These are phyloP conservation scores for Cicer bijugum DNA, from an alignment of 306 rosid species.

Conservation along the genomic window DNA sequence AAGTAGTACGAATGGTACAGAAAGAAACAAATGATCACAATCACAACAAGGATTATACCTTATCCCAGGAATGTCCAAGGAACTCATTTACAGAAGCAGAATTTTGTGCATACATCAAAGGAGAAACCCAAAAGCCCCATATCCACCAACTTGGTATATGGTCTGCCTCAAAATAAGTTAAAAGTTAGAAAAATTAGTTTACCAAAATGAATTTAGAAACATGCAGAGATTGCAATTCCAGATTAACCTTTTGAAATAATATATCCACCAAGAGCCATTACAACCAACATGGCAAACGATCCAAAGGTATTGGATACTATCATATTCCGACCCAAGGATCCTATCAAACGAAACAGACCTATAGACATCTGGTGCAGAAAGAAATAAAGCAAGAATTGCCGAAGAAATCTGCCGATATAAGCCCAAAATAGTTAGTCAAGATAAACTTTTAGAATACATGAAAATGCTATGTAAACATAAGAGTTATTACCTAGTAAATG, in stretches of 20 bases:
- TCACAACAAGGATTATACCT: slow-evolving; percentile 54
- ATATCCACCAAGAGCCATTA: slow-evolving; percentile 97
- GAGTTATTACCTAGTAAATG: slow-evolving; percentile 73
- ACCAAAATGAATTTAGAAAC: slow-evolving; percentile 34
- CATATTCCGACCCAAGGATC: slow-evolving; percentile 98
- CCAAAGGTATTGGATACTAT: slow-evolving; percentile 97
- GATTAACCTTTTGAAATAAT: slow-evolving; percentile 81
- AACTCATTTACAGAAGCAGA: slow-evolving; percentile 95
- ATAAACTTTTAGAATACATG: slow-evolving; percentile 41
- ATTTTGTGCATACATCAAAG: slow-evolving; percentile 96
- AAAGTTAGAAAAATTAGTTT: slow-evolving; percentile 38
- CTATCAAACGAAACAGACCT: slow-evolving; percentile 91
- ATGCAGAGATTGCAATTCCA: slow-evolving; percentile 32
- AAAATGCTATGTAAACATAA: slow-evolving; percentile 36
- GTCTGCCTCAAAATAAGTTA: slow-evolving; percentile 59
- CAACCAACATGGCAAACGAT: slow-evolving; percentile 98
- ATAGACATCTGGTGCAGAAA: slow-evolving; percentile 96
- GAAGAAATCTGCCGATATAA: slow-evolving; percentile 69
- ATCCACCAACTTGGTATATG: slow-evolving; percentile 92
- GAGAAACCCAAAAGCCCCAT: slow-evolving; percentile 99
- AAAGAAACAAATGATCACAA: slow-evolving; percentile 30
- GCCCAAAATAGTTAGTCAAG: slow-evolving; percentile 41
- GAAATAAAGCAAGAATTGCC: slow-evolving; percentile 82
- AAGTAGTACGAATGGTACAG: background rate
- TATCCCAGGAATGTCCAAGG: slow-evolving; percentile 95